phyloP scores from a whole-genome alignment of 2,329 filamentous ascomycete genomes.

The Pseudohalonectria lignicola region DNA sequence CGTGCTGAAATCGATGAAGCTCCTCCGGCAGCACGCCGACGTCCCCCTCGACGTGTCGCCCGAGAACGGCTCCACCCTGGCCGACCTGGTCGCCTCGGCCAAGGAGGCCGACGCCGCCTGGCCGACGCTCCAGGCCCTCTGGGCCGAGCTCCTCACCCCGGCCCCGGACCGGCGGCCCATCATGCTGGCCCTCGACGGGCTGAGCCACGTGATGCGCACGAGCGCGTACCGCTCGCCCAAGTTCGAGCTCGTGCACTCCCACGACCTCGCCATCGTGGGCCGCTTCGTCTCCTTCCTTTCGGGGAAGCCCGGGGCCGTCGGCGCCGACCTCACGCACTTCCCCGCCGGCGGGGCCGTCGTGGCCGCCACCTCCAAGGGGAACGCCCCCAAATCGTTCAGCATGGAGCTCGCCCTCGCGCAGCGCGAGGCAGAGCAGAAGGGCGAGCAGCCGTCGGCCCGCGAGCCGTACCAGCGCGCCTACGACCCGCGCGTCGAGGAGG shows the following conservation, averaged over 20 bases:
- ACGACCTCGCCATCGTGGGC: conserved; percentile 68
- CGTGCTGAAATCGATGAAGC: conserved; percentile 36
- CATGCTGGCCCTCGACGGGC: conserved; percentile 66
- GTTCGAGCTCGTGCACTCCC: conserved; percentile 69
- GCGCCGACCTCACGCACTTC: conserved; percentile 40
- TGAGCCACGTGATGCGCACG: conserved; percentile 70
- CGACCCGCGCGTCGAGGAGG: conserved; percentile 44
- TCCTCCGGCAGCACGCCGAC: conserved; percentile 30
- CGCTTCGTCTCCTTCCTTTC: conserved; percentile 65
- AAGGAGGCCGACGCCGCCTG: conserved; percentile 69
- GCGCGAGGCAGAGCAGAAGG: conserved; percentile 31
- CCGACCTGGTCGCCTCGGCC: conserved; percentile 58
- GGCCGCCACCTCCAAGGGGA: conserved; percentile 63
- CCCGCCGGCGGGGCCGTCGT: conserved; percentile 71
- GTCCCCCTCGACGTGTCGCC: conserved; percentile 27
- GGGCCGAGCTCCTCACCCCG: conserved; percentile 59
- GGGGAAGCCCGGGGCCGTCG: background rate
- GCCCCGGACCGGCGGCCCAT: conserved; percentile 40
- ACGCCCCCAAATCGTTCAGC: conserved; percentile 51
- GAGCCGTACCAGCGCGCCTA: conserved; percentile 46
- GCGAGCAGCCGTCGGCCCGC: conserved; percentile 20
- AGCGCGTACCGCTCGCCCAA: conserved; percentile 65
- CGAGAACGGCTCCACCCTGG: conserved; percentile 46
- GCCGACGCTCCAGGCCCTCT: conserved; percentile 70
- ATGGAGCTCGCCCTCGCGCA: conserved; percentile 58